phyloP scores from a whole-genome alignment of 352 stramenopile genomes.

The Globisporangium camurandrum region DNA sequence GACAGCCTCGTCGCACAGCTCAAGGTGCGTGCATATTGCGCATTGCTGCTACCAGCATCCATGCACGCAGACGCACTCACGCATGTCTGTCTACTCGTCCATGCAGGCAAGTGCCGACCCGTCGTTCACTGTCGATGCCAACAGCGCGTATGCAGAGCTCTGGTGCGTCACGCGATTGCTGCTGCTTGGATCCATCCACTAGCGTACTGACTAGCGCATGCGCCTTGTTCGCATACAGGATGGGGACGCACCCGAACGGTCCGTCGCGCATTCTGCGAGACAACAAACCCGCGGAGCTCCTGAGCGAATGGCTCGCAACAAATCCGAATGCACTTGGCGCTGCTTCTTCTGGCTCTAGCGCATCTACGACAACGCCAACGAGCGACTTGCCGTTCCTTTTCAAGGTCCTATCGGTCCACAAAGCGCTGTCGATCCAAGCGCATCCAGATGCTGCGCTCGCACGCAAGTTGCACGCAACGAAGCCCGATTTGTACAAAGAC shows the following conservation, averaged over 20 bases:
- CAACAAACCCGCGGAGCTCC: constrained; percentile 28
- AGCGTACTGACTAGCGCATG: constrained; percentile 5
- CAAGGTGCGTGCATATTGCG: constrained; percentile 35
- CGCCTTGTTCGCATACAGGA: constrained; percentile 38
- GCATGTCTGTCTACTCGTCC: background rate
- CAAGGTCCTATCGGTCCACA: constrained; percentile 97
- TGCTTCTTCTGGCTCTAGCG: too few species aligned
- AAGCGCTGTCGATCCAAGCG: constrained; percentile 96
- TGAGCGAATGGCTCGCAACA: constrained; percentile 64
- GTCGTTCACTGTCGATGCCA: constrained; percentile 33
- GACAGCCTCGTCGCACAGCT: constrained; percentile 83
- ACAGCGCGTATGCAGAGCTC: constrained; percentile 77
- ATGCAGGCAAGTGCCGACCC: constrained; percentile 36
- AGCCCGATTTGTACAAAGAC: constrained; percentile 95
- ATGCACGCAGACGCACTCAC: background rate
- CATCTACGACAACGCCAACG: too few species aligned
- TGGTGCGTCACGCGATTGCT: constrained; percentile 41
- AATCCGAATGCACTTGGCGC: constrained; percentile 30
- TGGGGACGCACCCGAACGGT: constrained; percentile 93
- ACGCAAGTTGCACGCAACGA: constrained; percentile 66
- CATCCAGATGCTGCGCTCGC: constrained; percentile 85
- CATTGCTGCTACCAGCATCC: background rate
- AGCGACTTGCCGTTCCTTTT: constrained; percentile 96
- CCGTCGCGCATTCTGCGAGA: constrained; percentile 69
- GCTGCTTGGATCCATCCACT: background rate